Evolutionary conservation across 2,329 filamentous ascomycete species (phyloP), one percentile per base, ranked within the genome.

Genomic region (Aspergillus proliferans): DNA sequence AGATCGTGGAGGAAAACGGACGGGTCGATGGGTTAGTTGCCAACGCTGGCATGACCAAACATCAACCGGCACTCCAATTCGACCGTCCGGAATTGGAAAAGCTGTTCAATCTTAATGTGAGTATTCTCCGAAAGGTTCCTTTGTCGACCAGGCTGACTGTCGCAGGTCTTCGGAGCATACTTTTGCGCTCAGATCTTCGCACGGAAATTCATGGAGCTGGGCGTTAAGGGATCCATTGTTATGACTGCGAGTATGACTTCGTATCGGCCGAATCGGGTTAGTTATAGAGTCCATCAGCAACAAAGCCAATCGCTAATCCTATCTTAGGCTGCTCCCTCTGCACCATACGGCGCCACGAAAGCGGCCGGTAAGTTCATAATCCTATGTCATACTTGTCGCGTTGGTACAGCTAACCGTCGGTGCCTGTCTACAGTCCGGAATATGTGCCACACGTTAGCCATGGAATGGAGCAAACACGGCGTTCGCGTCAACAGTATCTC

Each of bases 211-310:
- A 72, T 74, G 24, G 62, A 69, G 52, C 66, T 73, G 5, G 71
- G 70, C 1, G 62, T 65, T 45, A 64, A 64, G 51, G 66, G 64
- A 1, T 62, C 59, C 1, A 66, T 68, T 22, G 71, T 77, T 46
- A 74, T 76, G 58, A 77, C 74, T 5, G 69, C 73, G 1, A 69
- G 64, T 50, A 77, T 77, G 73, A 73, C 75, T 3, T 71, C 66
- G 3, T 75, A 78, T 57, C 67, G 73, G 2, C 73, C 74, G 1
- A 76, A 77, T 58, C 65, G 74, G 15, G 59, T 60, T 30, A 46
- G 55, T 48, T 48, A 5, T 36, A 1, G 7, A 6, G 26, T 12
- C 10, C n/a, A 18, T 22, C 4, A 5, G 10, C 15, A 4, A n/a
- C 19, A 4, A 14, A 28, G 21, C 15, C 30, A 30, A 19, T 46